Percentiles rank a stretch among this genome's conserved stretches.
Conservation (phyloP, 73 alveolate species). For the Tetrahymena malaccensis region DNA sequence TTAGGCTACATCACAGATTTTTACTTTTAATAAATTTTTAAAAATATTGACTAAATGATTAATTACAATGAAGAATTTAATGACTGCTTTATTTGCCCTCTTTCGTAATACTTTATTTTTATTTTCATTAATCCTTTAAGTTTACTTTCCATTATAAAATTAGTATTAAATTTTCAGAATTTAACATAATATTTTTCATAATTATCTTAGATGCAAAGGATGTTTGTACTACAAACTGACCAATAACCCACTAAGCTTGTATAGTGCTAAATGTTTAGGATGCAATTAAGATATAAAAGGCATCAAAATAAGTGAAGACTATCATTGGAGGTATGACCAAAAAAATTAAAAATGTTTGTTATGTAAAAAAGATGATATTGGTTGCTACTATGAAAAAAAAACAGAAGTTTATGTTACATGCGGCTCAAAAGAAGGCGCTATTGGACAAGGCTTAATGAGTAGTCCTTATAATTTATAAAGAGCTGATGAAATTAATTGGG, state of each 20-base stretch:
- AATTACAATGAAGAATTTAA: background rate
- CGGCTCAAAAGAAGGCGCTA: background rate
- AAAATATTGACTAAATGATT: background rate
- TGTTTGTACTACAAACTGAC: background rate
- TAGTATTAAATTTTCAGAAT: no score
- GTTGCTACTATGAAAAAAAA: background rate
- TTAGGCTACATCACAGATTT: background rate
- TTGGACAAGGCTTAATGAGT: background rate
- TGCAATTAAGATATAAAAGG: background rate
- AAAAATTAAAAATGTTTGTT: background rate
- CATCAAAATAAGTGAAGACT: background rate
- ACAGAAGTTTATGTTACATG: background rate
- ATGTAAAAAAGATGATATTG: background rate
- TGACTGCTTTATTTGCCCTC: background rate
- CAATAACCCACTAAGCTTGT: background rate
- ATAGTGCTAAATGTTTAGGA: background rate
- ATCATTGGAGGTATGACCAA: background rate
- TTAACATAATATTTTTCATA: background rate
- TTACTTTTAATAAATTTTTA: background rate
- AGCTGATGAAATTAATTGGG: background rate
- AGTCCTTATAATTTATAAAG: background rate
- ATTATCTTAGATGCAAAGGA: background rate
- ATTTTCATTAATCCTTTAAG: no score
- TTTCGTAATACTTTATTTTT: background rate
- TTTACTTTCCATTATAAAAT: no score